Evolutionary conservation across 495 filamentous ascomycete genomes (phyloP).

Genomic region (Aspergillus taichungensis): DNA sequence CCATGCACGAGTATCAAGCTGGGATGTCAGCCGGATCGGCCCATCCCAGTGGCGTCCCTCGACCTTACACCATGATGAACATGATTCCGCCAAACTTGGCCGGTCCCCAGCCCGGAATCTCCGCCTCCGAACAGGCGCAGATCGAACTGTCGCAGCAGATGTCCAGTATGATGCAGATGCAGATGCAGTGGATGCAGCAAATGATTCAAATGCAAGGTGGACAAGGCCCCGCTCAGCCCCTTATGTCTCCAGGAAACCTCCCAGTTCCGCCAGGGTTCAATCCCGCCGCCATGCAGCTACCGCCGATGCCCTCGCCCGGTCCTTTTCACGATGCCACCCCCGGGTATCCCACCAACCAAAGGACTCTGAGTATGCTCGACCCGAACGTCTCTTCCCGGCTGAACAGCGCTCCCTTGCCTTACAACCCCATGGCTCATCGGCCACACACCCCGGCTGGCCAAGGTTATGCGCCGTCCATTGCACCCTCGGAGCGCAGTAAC

Average conservation of each 20-base stretch:
- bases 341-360: slow-evolving; percentile 27
- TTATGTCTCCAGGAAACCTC: slow-evolving; percentile 10
- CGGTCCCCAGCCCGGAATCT: slow-evolving; percentile 14
- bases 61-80: slow-evolving; percentile 41
- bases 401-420: slow-evolving; percentile 25
- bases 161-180: slow-evolving; percentile 85
- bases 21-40: slow-evolving; percentile 22
- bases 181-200: slow-evolving; percentile 74
- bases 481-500: slow-evolving; percentile 90
- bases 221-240: slow-evolving; percentile 16
- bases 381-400: slow-evolving; percentile 53
- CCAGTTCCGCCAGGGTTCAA: slow-evolving; percentile 8
- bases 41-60: slow-evolving; percentile 26
- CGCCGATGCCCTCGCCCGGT: slow-evolving; percentile 33
- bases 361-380: slow-evolving; percentile 78
- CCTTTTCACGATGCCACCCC: slow-evolving; percentile 10
- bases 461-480: slow-evolving; percentile 67
- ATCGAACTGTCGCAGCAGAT: slow-evolving; percentile 83
- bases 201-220: slow-evolving; percentile 66
- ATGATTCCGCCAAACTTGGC: slow-evolving; percentile 32
- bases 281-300: slow-evolving; percentile 26
- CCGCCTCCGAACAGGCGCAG: slow-evolving; percentile 64
- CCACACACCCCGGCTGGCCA: slow-evolving; percentile 23
- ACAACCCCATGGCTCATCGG: slow-evolving; percentile 19
- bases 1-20: slow-evolving; percentile 34